Conservation (phyloP, 768 basidiomycete genomes). For the Calocera viscosa region DNA sequence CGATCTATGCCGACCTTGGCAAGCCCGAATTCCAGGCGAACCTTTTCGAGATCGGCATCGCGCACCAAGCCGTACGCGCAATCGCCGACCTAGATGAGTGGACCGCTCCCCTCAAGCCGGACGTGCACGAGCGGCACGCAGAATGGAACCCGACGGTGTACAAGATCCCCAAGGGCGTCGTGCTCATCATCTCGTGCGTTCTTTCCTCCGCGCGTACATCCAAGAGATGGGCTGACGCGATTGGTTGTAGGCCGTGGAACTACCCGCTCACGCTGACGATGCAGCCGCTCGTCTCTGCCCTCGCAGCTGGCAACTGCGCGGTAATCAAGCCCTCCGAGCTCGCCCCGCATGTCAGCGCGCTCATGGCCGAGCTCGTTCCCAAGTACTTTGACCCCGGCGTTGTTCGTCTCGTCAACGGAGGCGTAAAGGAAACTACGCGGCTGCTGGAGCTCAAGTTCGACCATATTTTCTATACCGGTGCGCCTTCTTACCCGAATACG, state of each 20-base stretch:
- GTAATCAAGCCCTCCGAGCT: conserved; percentile 20
- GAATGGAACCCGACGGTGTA: conserved; percentile 20
- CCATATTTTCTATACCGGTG: conserved; percentile 20
- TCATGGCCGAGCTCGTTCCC: conserved; percentile 21
- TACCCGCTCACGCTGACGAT: conserved; percentile 9
- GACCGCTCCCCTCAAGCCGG: conserved; percentile 18
- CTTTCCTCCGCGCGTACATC: background rate
- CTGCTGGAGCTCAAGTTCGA: conserved; percentile 11
- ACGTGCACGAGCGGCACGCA: conserved; percentile 14
- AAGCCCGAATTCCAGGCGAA: conserved; percentile 19
- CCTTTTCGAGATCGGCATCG: conserved; percentile 17
- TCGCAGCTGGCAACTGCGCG: conserved; percentile 10
- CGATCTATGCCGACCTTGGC: conserved; percentile 20
- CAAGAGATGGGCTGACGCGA: background rate
- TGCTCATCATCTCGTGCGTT: conserved; percentile 17
- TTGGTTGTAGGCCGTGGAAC: conserved; percentile 10
- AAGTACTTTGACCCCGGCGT: conserved; percentile 21
- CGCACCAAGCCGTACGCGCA: conserved; percentile 16
- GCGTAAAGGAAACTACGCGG: conserved; percentile 14
- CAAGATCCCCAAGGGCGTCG: conserved; percentile 22
- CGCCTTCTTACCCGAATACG: background rate
- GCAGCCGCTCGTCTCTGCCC: conserved; percentile 8
- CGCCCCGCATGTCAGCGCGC: conserved; percentile 11
- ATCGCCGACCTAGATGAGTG: conserved; percentile 21
- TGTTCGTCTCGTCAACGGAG: conserved; percentile 16